Evolutionary conservation across 176 grass and related monocot species (phyloP).

Genomic region (Neostapfia colusana): DNA sequence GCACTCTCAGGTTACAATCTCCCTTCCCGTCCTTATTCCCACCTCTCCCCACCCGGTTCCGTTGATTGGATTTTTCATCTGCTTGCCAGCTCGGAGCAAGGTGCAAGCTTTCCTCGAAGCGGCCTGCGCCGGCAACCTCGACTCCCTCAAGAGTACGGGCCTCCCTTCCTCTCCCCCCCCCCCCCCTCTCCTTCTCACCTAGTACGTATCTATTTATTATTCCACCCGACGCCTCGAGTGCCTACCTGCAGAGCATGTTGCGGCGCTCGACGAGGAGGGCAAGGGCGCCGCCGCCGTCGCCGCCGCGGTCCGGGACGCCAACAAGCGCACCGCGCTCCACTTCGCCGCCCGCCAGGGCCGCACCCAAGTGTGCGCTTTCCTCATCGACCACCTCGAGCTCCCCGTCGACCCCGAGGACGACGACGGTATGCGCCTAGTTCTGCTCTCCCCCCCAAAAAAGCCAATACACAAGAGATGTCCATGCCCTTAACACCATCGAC

Average conservation of each 20-base stretch:
- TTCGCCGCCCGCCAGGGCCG: constrained; percentile 73
- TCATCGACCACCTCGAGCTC: constrained; percentile 73
- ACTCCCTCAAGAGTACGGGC: constrained; percentile 62
- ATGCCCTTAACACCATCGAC: too few relatives aligned
- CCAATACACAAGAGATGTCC: too few relatives aligned
- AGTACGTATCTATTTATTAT: background rate
- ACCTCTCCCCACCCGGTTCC: background rate
- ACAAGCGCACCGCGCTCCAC: constrained; percentile 83
- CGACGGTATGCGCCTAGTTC: constrained; percentile 50
- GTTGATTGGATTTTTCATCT: background rate
- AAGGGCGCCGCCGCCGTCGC: constrained; percentile 63
- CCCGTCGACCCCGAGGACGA: constrained; percentile 78
- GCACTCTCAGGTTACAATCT: constrained; percentile 39
- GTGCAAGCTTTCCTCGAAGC: constrained; percentile 90
- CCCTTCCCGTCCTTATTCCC: background rate
- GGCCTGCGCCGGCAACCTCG: constrained; percentile 68
- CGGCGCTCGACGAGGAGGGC: constrained; percentile 73
- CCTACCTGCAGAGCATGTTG: constrained; percentile 46
- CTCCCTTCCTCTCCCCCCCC: too few relatives aligned
- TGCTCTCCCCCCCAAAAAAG: too few relatives aligned
- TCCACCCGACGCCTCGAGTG: background rate
- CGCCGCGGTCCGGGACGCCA: constrained; percentile 66
- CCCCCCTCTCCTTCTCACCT: background rate
- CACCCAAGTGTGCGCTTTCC: constrained; percentile 68
- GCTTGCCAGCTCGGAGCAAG: constrained; percentile 60